Base-by-base conservation (phyloP, 2,329 filamentous ascomycete species). In the Parafenestella ontariensis region DNA sequence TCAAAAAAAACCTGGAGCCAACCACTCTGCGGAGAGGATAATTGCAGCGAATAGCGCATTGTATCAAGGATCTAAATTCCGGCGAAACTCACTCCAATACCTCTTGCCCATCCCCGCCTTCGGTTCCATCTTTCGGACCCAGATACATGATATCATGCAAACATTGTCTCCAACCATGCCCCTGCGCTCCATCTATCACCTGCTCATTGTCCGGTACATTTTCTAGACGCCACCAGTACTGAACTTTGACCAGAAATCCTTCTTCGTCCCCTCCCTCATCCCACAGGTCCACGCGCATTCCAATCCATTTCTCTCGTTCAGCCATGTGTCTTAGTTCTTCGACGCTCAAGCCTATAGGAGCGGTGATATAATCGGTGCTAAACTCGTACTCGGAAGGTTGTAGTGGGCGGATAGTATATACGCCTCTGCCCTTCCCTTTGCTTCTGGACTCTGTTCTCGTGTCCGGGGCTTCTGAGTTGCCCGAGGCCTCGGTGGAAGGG, bases 81-180 rank as follows among this genome's bases (percentile, higher is more conserved):
- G 15, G 1, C 13, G 15, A 15, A n/a, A 4, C 5, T 34, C 26
- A 49, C 34, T 57, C 54, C 13, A 45, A 15, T 5, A 57, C 24
- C 26, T 54, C 20, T 28, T 40, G 40, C 7, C 37, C 47, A 20
- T 47, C 34, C 17, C 23, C 40, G 10, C 41, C 37, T 23, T 63
- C 47, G 8, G 44, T 49, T 11, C 58, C 58, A 42, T 61, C 58
- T 29, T 43, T 53, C 10, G 45, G 47, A 9, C 59, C 52, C 33
- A 63, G 34, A 45, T 52, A 60, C 29, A 61, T 54, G 46, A 63
- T 61, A 46, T 61, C 54, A 43, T 63, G 54, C 28, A 63, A 49
- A 46, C 60, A 63, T n/a, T 61, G 60, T 23, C 54, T 54, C 60
- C 60, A 63, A 4, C 45, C 47, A 40, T 15, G 42, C 13, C 44